Conservation (phyloP, 2,329 filamentous ascomycete species). For the Chaetomium sp. region DNA sequence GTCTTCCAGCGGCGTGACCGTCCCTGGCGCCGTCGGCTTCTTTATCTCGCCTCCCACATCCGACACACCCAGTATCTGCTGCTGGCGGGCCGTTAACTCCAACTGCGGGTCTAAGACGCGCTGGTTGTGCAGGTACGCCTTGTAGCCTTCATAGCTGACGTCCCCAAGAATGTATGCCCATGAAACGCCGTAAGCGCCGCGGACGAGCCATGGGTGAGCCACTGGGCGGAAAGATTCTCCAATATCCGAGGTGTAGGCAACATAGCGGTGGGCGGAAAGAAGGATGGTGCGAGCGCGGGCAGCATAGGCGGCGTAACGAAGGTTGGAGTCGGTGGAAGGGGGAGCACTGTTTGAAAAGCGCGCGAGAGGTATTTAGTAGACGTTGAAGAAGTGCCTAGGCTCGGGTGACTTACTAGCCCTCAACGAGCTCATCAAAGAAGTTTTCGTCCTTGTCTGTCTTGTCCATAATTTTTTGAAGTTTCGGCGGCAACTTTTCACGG, state of each 20-base stretch:
- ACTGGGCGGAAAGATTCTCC: slow-evolving; percentile 94
- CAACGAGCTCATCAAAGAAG: slow-evolving; percentile 69
- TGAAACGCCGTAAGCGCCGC: slow-evolving; percentile 78
- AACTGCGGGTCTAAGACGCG: slow-evolving; percentile 62
- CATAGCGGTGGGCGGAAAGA: slow-evolving; percentile 85
- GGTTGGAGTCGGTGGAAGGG: slow-evolving; percentile 75
- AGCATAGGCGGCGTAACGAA: slow-evolving; percentile 92
- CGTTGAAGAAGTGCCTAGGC: neutral
- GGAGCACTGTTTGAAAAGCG: slow-evolving; percentile 45
- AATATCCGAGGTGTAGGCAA: slow-evolving; percentile 94
- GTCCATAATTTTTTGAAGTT: slow-evolving; percentile 53
- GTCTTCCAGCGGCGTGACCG: slow-evolving; percentile 71
- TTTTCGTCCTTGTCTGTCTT: slow-evolving; percentile 58
- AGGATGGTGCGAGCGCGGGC: slow-evolving; percentile 80
- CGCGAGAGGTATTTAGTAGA: too few relatives aligned
- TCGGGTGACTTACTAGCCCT: slow-evolving; percentile 62
- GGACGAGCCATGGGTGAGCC: slow-evolving; percentile 76
- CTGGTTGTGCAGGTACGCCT: slow-evolving; percentile 85
- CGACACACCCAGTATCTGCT: slow-evolving; percentile 40
- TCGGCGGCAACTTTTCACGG: slow-evolving; percentile 45
- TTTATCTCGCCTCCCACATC: neutral
- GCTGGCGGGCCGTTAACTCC: slow-evolving; percentile 44
- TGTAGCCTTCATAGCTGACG: slow-evolving; percentile 89
- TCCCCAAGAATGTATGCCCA: slow-evolving; percentile 92
- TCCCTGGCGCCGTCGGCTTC: slow-evolving; percentile 29